Evolutionary conservation across 371 early-diverging fungal species (phyloP).

Genomic region (Zopfochytrium polystomum): DNA sequence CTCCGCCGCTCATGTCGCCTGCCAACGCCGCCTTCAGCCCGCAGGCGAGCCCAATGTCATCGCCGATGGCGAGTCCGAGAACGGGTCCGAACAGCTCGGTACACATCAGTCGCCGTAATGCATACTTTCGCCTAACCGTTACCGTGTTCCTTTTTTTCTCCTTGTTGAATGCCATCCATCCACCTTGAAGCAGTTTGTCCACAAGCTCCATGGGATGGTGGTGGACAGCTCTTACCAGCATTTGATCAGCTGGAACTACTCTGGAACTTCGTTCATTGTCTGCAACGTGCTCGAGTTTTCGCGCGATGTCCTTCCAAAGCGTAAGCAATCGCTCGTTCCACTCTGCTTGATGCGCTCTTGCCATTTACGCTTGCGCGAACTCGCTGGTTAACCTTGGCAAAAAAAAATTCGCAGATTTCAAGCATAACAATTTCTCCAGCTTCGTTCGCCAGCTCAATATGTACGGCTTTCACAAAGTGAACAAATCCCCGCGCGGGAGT

Average conservation of each 20-base stretch:
- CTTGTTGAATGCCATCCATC: too few species aligned
- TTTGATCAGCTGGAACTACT: slow-evolving; percentile 59
- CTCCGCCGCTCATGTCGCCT: too few species aligned
- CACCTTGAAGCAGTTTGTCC: too few species aligned
- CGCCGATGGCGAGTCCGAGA: not conserved
- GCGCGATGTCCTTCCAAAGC: too few species aligned
- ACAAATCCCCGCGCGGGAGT: slow-evolving; percentile 61
- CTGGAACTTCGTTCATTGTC: slow-evolving; percentile 64
- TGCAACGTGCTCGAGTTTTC: slow-evolving; percentile 51
- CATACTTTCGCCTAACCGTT: slow-evolving; percentile 61
- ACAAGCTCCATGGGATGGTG: slow-evolving; percentile 67
- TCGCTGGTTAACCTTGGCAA: slow-evolving; percentile 34
- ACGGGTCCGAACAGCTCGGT: not conserved
- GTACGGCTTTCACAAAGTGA: slow-evolving; percentile 87
- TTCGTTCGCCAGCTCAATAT: slow-evolving; percentile 96
- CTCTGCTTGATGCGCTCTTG: too few species aligned
- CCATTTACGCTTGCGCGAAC: too few species aligned
- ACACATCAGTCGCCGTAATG: slow-evolving; percentile 4
- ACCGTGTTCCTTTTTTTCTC: too few species aligned
- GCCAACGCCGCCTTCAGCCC: slow-evolving; percentile 10
- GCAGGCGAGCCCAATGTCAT: slow-evolving; percentile 12
- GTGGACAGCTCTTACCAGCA: slow-evolving; percentile 56
- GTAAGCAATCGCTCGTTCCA: too few species aligned
- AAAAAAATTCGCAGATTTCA: slow-evolving; percentile 29
- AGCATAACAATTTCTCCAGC: slow-evolving; percentile 64